These are phyloP conservation scores for Avena eriantha DNA, from an alignment of 176 grass and related monocot genomes.

Conservation along the genomic window DNA sequence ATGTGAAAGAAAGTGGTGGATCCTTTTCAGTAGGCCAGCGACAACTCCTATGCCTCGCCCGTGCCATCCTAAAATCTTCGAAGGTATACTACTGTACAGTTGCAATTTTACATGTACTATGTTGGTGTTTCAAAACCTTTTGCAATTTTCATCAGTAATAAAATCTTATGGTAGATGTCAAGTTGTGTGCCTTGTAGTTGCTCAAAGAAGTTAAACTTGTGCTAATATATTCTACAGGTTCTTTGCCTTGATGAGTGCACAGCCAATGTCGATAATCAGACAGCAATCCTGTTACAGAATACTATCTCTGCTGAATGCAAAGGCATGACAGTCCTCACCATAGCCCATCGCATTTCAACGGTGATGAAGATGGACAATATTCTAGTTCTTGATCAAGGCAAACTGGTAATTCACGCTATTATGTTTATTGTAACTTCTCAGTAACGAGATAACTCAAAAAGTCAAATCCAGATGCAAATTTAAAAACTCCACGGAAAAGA, in stretches of 20 bases:
- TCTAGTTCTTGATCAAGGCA: constrained; percentile 85
- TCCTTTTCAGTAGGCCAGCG: constrained; percentile 91
- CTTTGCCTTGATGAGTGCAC: constrained; percentile 96
- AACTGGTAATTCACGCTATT: constrained; percentile 53
- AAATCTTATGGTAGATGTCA: neutral
- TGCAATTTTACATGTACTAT: neutral
- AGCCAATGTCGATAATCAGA: constrained; percentile 79
- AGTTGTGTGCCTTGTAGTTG: neutral
- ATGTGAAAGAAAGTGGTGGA: constrained; percentile 75
- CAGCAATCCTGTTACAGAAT: constrained; percentile 71
- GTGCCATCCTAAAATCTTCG: constrained; percentile 88
- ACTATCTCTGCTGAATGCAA: constrained; percentile 82
- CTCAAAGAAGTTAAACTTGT: constrained; percentile 5
- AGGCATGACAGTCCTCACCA: constrained; percentile 81
- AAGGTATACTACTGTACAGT: constrained; percentile 53
- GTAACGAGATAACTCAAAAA: neutral
- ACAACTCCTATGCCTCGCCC: constrained; percentile 88
- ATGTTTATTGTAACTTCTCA: neutral
- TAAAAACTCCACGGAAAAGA: neutral
- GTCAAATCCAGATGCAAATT: neutral
- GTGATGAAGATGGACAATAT: constrained; percentile 85
- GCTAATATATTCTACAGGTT: constrained; percentile 54
- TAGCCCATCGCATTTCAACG: constrained; percentile 91
- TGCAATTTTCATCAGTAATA: constrained; percentile 13
- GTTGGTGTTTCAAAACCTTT: neutral